Percentiles rank a stretch among this genome's conserved stretches.
These are phyloP conservation scores for Coleophoma crateriformis DNA, from an alignment of 2,329 filamentous ascomycete genomes.

Conservation along the genomic window DNA sequence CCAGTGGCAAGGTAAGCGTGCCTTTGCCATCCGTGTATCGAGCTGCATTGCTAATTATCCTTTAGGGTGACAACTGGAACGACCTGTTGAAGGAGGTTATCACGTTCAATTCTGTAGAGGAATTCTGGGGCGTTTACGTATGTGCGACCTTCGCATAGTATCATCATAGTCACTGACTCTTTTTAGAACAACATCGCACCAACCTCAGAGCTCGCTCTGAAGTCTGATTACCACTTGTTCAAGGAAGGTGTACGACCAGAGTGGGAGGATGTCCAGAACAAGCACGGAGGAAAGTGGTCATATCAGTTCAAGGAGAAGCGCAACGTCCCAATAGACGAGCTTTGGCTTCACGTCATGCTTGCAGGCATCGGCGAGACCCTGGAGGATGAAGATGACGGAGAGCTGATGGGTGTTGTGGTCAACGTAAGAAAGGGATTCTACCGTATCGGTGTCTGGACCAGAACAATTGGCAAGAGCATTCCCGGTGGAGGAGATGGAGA, in stretches of 20 bases:
- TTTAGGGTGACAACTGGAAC: conserved; percentile 94
- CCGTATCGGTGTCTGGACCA: conserved; percentile 95
- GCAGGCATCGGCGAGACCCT: conserved; percentile 96
- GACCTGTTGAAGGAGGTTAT: conserved; percentile 98
- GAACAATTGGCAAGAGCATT: conserved; percentile 82
- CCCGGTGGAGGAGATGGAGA: conserved; percentile 70
- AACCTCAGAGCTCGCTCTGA: conserved; percentile 90
- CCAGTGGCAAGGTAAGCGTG: conserved; percentile 75
- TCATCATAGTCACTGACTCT: conserved; percentile 3
- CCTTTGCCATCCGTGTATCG: neutral
- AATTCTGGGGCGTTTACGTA: conserved; percentile 99
- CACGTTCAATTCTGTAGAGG: conserved; percentile 96
- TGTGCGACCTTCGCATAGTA: conserved; percentile 31
- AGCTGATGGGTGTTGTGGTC: conserved; percentile 98
- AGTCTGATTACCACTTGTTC: conserved; percentile 99
- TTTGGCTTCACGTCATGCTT: conserved; percentile 97
- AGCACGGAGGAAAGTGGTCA: conserved; percentile 98
- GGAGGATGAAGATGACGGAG: conserved; percentile 92
- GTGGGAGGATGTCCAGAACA: conserved; percentile 98
- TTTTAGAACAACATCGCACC: conserved; percentile 94
- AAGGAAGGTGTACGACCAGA: conserved; percentile 95
- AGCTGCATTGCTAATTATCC: neutral
- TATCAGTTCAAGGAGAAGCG: conserved; percentile 98
- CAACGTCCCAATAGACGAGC: conserved; percentile 82
- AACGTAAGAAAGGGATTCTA: conserved; percentile 98